phyloP scores from a whole-genome alignment of 1,139 yeast species.

The Taiozyma sp. region DNA sequence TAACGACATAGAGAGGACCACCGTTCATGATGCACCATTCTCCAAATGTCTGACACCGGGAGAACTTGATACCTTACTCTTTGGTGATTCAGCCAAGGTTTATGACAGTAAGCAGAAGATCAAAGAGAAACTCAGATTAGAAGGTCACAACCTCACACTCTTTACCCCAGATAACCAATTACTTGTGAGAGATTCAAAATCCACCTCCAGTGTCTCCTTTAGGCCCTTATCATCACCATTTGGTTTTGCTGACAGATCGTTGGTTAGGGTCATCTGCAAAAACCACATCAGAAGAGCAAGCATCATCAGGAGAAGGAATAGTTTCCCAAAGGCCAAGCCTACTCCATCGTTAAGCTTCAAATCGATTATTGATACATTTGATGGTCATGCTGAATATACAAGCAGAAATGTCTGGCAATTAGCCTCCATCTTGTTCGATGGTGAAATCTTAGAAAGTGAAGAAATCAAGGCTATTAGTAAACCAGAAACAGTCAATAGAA shows the following conservation, averaged over 20 bases:
- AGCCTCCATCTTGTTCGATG: conserved; percentile 57
- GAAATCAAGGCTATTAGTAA: conserved; percentile 26
- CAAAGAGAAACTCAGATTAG: conserved; percentile 24
- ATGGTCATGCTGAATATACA: conserved; percentile 13
- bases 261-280: conserved; percentile 9
- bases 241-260: conserved; percentile 5
- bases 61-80: conserved; percentile 44
- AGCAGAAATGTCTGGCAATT: conserved; percentile 42
- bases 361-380: conserved; percentile 24
- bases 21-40: conserved; percentile 24
- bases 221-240: background rate
- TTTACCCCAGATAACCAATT: conserved; percentile 23
- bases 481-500: conserved; percentile 25
- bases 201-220: background rate
- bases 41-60: conserved; percentile 18
- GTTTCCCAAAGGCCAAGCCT: conserved; percentile 30
- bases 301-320: conserved; percentile 16
- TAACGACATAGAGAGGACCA: conserved; percentile 10
- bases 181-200: conserved; percentile 10
- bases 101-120: conserved; percentile 11
- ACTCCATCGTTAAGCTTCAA: conserved; percentile 26
- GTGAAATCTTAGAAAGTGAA: conserved; percentile 18
- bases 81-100: conserved; percentile 42
- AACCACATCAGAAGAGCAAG: conserved; percentile 16
- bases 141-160: conserved; percentile 22